Conservation (phyloP, 148 eudicot species). For the Amaranthus hypochondriacus region DNA sequence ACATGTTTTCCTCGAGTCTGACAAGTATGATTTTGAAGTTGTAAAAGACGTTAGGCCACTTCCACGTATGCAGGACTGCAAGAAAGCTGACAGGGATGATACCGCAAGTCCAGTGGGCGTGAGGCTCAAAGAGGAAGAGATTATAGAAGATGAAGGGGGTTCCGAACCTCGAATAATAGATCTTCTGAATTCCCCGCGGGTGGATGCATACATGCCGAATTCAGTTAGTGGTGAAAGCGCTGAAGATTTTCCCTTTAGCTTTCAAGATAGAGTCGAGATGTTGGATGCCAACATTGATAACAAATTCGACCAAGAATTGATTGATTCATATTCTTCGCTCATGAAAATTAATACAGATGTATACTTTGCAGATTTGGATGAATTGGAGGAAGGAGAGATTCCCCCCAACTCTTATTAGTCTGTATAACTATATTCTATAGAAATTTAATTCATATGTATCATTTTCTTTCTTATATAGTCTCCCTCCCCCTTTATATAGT, state of each 20-base stretch:
- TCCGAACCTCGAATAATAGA: conserved; percentile 50
- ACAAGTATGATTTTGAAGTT: conserved; percentile 59
- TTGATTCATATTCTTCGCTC: conserved; percentile 54
- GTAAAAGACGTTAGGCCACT: conserved; percentile 35
- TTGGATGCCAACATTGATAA: conserved; percentile 28
- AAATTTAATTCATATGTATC: too few species aligned
- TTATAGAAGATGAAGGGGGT: conserved; percentile 44
- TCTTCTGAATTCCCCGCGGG: conserved; percentile 31
- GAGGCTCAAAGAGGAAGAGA: conserved; percentile 72
- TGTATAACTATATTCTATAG: neutral
- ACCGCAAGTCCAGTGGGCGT: conserved; percentile 43
- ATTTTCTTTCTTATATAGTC: too few species aligned
- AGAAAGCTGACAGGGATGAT: conserved; percentile 27
- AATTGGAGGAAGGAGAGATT: conserved; percentile 94
- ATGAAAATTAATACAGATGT: conserved; percentile 24
- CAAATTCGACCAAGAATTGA: conserved; percentile 56
- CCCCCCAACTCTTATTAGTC: conserved; percentile 33
- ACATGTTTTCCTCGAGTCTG: conserved; percentile 71
- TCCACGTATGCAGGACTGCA: conserved; percentile 23
- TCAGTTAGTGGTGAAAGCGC: conserved; percentile 19
- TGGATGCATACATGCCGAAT: neutral
- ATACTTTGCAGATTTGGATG: conserved; percentile 36
- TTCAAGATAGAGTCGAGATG: conserved; percentile 27
- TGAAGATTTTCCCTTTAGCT: conserved; percentile 1
- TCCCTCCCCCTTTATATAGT: too few species aligned